Base-by-base conservation (phyloP, 129 eudicot genomes). In the Cynara cardunculus region DNA sequence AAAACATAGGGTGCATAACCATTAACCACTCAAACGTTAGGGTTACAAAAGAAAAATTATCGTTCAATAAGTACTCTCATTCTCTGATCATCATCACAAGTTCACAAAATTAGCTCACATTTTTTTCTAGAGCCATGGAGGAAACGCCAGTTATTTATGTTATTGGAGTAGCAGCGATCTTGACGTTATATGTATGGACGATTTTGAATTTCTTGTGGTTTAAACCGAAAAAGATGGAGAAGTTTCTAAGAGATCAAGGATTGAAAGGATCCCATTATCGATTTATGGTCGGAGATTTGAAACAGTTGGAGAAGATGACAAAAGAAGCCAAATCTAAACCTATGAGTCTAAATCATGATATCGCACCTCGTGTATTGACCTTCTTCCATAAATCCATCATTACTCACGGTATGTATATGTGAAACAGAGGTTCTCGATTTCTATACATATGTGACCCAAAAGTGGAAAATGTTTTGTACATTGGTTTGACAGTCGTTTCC, bases 251-350 rank as follows among this genome's bases (percentile, higher is more conserved):
- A n/a, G n/a, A n/a, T n/a, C n/a, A n/a, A n/a, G n/a, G n/a, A n/a
- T n/a, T n/a, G n/a, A n/a, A n/a, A n/a, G n/a, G n/a, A n/a, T n/a
- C n/a, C n/a, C n/a, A n/a, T n/a, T n/a, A n/a, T n/a, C n/a, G n/a
- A n/a, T n/a, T n/a, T n/a, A n/a, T n/a, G n/a, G n/a, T n/a, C n/a
- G n/a, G n/a, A 56, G 82, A 79, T 53, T 12, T 56, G 0, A 77
- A 78, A 41, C 83, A 83, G 28, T 32, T 71, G 31, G 69, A 3
- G 39, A 53, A 53, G 22, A 79, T 79, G 83, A 46, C 16, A 14
- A 10, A 3, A 1, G 77, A 79, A 70, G 83, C 72, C 22, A 49
- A 31, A 31, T 69, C 76, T 7, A 79, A 79, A 53, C 24, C 66
- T 5, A 69, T 69, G 39, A 79, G 34, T 22, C 34, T 61, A 2